phyloP scores from a whole-genome alignment of 345 rosid genomes.

The Salix koriyanagi region DNA sequence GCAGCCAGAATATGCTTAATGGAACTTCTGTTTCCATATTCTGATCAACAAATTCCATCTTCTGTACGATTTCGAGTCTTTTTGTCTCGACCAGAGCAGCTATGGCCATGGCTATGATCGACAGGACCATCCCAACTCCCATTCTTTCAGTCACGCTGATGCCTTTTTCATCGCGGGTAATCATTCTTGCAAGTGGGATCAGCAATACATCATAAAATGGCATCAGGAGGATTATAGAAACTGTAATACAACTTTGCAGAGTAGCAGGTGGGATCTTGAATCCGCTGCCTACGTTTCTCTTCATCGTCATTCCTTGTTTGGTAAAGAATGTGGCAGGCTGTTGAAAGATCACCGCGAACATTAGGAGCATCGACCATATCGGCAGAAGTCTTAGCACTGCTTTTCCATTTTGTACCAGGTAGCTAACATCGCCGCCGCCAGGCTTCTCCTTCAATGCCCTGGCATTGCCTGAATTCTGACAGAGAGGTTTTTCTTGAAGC shows the following conservation, averaged over 20 bases:
- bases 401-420: constrained; percentile 37
- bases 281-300: constrained; percentile 56
- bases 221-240: constrained; percentile 84
- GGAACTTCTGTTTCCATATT: constrained; percentile 28
- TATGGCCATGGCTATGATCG: constrained; percentile 70
- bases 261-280: constrained; percentile 94
- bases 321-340: constrained; percentile 88
- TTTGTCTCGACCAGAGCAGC: constrained; percentile 78
- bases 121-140: constrained; percentile 86
- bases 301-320: constrained; percentile 88
- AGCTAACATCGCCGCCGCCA: constrained; percentile 12
- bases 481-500: constrained; percentile 79
- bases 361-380: constrained; percentile 82
- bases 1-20: constrained; percentile 70
- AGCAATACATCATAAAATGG: constrained; percentile 67
- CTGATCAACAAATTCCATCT: constrained; percentile 12
- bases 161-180: constrained; percentile 48
- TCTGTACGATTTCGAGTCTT: constrained; percentile 45
- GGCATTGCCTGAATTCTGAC: constrained; percentile 19
- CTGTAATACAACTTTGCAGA: constrained; percentile 75
- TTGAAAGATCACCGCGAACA: constrained; percentile 85
- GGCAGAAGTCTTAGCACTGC: constrained; percentile 60
- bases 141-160: constrained; percentile 69
- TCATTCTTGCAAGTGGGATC: constrained; percentile 45
- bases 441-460: constrained; percentile 17